Base-by-base conservation (phyloP, 2,329 filamentous ascomycete genomes). In the Diaporthe sp. region DNA sequence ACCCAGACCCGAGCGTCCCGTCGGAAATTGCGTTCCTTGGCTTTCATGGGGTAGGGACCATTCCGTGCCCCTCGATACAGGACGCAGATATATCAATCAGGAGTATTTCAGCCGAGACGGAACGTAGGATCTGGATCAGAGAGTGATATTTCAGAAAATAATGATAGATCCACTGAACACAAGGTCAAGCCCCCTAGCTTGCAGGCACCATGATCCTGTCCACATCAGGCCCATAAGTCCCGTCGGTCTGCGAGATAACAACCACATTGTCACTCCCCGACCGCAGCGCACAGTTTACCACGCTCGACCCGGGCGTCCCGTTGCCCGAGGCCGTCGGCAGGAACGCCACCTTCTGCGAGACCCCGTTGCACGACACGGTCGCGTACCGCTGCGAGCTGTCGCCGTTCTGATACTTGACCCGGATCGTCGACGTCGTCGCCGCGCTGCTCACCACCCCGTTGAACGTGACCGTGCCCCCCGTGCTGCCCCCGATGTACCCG, bases 381-480 rank as follows among this genome's bases (percentile, higher is more conserved):
- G 88, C 90, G 79, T 86, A 88, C 49, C 91, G 82, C 78, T 90
- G 86, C 0, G 80, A 80, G 0, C 79, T 85, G 78, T 93, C 89
- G 0, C 90, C 89, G 76, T 92, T 92, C 39, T 86, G 81, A 79
- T 91, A 89, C 78, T 89, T 87, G 74, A 93, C 85, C 0, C 88
- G 82, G n/a, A 93, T 82, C 0, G 90, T 90, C 0, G 85, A 88
- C 17, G 83, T 81, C 1, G 86, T 86, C 0, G 84, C 82, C 0
- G 81, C 85, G 2, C 82, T 81, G 68, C 86, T 87, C 22, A 81
- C 82, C 2, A 92, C 84, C 7, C 82, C 83, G 0, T 80, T 78
- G 70, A 93, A 88, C 0, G 86, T 86, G 3, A 91, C 83, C 0
- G 84, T 86, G 0, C 89, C 89, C 15, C 68, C 83, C 0, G 83